Evolutionary conservation across 768 basidiomycete species (phyloP).

Genomic region (Suillus americanus): DNA sequence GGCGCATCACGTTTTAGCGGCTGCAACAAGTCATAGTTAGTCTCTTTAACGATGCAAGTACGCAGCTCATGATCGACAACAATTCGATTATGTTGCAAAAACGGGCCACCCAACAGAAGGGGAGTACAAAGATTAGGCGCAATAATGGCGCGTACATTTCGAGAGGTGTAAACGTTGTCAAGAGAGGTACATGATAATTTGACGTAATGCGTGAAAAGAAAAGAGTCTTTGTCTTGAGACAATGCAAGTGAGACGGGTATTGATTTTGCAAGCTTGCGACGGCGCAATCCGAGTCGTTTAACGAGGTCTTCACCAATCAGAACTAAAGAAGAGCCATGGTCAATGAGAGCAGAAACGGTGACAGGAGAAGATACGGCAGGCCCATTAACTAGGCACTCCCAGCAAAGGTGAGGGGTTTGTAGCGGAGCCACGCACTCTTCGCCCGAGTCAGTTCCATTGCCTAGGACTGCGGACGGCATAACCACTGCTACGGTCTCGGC

Average conservation of each 20-base stretch:
- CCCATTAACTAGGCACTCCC: too few species aligned
- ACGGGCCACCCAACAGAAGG: accelerated
- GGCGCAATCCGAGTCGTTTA: accelerated
- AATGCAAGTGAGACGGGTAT: neutral
- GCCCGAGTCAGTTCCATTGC: too few species aligned
- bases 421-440: too few species aligned
- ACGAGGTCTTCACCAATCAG: too few species aligned
- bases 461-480: too few species aligned
- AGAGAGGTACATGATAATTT: neutral
- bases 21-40: constrained; percentile 13
- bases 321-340: too few species aligned
- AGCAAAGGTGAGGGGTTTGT: too few species aligned
- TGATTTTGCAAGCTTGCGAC: accelerated
- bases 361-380: too few species aligned
- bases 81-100: neutral
- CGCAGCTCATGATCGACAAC: neutral
- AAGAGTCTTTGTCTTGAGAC: accelerated
- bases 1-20: too few species aligned
- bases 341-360: too few species aligned
- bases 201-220: neutral
- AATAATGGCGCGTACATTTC: neutral
- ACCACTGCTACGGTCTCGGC: too few species aligned
- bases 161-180: neutral
- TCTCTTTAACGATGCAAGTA: neutral
- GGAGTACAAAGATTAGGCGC: neutral